Evolutionary conservation across 441 rosid genomes (phyloP).

Genomic region (Corymbia citriodora): DNA sequence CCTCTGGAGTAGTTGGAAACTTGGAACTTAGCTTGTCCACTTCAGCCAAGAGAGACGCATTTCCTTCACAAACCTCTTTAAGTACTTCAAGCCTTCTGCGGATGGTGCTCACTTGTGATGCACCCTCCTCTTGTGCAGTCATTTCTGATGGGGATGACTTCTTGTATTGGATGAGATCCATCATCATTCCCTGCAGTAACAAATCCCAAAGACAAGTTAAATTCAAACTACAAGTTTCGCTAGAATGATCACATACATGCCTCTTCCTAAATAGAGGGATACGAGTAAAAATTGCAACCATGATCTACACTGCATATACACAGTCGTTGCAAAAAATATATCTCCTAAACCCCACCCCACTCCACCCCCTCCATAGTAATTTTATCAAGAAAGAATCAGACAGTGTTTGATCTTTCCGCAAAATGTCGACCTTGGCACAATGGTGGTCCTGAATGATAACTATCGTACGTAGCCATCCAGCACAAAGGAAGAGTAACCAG

Average conservation of each 20-base stretch:
- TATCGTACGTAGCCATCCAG: background rate
- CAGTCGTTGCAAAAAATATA: background rate
- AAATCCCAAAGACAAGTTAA: background rate
- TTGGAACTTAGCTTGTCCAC: conserved; percentile 50
- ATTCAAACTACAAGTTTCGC: background rate
- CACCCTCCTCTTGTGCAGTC: conserved; percentile 20
- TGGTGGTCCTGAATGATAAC: background rate
- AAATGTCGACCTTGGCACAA: background rate
- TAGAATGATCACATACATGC: background rate
- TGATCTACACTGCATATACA: background rate
- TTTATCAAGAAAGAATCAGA: background rate
- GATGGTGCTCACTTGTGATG: background rate
- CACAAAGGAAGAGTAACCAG: background rate
- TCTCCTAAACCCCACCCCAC: background rate
- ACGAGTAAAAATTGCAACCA: background rate
- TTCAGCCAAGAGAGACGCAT: conserved; percentile 42
- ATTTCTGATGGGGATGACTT: conserved; percentile 9
- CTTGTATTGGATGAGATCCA: conserved; percentile 45
- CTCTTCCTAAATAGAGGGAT: background rate
- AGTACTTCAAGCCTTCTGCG: conserved; percentile 40
- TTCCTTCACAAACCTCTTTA: conserved; percentile 59
- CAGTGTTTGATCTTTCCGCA: background rate
- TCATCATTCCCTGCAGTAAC: conserved; percentile 52
- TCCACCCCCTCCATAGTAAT: background rate
- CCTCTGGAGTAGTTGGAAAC: background rate